Conservation (phyloP, 73 alveolate species). For the Durusdinium trenchii region DNA sequence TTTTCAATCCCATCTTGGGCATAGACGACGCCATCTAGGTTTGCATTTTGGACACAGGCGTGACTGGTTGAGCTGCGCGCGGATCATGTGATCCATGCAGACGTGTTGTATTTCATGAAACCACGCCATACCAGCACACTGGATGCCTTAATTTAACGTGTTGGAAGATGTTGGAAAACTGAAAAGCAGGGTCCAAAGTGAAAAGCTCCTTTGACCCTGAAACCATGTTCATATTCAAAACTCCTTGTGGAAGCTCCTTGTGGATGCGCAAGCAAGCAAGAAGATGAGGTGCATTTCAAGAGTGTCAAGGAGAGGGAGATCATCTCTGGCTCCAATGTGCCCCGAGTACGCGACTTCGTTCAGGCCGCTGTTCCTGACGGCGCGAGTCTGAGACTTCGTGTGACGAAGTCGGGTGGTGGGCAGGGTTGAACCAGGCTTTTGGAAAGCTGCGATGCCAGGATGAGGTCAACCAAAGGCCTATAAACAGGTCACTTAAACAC, state of each 20-base stretch:
- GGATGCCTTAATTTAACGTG: too few species aligned
- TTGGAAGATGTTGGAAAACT: too few species aligned
- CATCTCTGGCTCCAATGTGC: slow-evolving; percentile 62
- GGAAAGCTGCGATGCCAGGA: too few species aligned
- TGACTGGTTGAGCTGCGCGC: too few species aligned
- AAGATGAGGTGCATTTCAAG: slow-evolving; percentile 26
- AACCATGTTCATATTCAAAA: not conserved
- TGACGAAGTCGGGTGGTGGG: not conserved
- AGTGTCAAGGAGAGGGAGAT: not conserved
- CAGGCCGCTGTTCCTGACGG: not conserved
- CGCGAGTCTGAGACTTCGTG: not conserved
- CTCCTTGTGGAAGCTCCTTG: not conserved
- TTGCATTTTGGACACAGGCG: too few species aligned
- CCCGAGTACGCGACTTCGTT: slow-evolving; percentile 26
- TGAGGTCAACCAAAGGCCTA: too few species aligned
- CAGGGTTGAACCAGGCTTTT: not conserved
- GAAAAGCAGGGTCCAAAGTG: not conserved
- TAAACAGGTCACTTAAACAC: too few species aligned
- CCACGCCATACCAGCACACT: too few species aligned
- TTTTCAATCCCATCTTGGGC: too few species aligned
- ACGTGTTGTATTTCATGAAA: too few species aligned
- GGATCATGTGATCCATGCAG: too few species aligned
- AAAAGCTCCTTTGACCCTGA: not conserved
- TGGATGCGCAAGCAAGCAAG: not conserved
- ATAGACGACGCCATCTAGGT: too few species aligned